Conservation (phyloP, 2,329 filamentous ascomycete species). For the Pseudocercospora macadamiae region DNA sequence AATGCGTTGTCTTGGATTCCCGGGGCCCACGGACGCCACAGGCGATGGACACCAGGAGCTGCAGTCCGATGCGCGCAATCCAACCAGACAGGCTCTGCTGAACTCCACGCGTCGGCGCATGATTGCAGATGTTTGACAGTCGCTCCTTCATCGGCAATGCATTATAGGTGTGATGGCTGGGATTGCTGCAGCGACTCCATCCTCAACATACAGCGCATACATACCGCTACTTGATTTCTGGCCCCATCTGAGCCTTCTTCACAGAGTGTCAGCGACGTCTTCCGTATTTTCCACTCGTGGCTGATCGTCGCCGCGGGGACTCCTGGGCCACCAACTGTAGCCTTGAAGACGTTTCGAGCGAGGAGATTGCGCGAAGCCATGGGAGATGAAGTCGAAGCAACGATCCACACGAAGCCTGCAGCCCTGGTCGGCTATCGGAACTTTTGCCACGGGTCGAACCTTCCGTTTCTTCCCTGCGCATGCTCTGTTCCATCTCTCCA, state of each 20-base stretch:
- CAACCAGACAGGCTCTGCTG: background rate
- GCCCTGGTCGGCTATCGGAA: background rate
- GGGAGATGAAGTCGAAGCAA: background rate
- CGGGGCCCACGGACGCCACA: background rate
- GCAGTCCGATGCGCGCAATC: constrained; percentile 1
- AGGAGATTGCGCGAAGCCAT: constrained; percentile 2
- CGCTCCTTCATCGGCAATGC: background rate
- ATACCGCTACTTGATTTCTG: background rate
- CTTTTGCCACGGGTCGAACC: background rate
- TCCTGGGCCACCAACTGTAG: background rate
- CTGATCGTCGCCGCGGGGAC: background rate
- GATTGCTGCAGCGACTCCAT: background rate
- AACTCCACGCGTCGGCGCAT: background rate
- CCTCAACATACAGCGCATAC: background rate
- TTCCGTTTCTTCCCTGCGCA: background rate
- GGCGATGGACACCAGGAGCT: background rate
- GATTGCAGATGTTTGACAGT: background rate
- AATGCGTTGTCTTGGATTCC: constrained; percentile 3
- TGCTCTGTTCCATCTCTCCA: background rate
- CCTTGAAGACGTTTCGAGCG: background rate
- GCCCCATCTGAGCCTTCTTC: background rate
- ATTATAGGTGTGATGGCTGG: constrained; percentile 1
- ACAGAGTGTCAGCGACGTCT: background rate
- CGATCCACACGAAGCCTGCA: background rate
- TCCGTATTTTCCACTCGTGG: background rate